Conservation (phyloP, 2,329 filamentous ascomycete species). For the Clarireedia monteithiana region DNA sequence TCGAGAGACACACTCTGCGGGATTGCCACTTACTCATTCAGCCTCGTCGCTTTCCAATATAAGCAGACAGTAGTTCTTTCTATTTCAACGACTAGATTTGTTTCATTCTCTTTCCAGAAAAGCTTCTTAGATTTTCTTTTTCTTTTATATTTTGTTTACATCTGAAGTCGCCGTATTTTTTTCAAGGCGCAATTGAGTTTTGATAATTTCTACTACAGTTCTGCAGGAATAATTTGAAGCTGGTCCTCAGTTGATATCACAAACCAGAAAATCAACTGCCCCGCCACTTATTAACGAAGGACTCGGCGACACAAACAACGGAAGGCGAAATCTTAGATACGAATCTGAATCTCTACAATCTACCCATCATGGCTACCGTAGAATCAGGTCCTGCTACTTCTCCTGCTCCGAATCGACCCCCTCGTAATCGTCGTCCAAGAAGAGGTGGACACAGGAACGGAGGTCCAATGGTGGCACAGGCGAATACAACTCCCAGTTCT, state of each 20-base stretch:
- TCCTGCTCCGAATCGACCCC: slow-evolving; percentile 16
- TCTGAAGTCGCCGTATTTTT: slow-evolving; percentile 30
- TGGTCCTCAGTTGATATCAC: no score
- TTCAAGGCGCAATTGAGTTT: slow-evolving; percentile 20
- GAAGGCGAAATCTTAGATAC: slow-evolving; percentile 1
- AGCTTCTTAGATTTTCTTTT: neutral
- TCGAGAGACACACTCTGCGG: no score
- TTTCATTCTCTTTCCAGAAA: neutral
- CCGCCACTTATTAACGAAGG: slow-evolving; percentile 7
- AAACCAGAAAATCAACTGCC: slow-evolving; percentile 6
- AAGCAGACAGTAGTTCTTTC: neutral
- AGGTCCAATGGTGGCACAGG: slow-evolving; percentile 9
- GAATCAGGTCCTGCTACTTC: slow-evolving; percentile 11
- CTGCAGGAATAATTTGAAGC: neutral
- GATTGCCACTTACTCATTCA: neutral
- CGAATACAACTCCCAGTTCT: neutral
- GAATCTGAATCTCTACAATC: neutral
- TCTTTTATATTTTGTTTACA: slow-evolving; percentile 12
- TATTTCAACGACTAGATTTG: neutral
- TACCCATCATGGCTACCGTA: slow-evolving; percentile 16
- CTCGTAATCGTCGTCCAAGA: slow-evolving; percentile 20
- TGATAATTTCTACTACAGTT: neutral
- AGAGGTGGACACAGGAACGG: slow-evolving; percentile 18
- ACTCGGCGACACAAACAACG: neutral
- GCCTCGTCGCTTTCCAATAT: neutral